Conservation (phyloP, 1,284 basidiomycete species). For the Boletus sp. region DNA sequence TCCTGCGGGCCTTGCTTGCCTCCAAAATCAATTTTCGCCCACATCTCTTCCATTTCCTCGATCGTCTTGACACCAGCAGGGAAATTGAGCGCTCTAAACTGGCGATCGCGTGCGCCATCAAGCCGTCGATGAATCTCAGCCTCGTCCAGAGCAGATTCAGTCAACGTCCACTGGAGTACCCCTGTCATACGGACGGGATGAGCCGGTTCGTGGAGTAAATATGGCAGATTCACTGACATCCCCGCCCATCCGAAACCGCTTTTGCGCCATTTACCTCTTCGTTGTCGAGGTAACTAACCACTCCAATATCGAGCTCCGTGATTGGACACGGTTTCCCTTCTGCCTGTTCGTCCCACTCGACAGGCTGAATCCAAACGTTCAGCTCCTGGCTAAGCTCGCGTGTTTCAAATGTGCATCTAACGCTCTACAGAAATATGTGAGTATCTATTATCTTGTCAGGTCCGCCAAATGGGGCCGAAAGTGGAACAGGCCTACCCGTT, state of each 20-base stretch:
- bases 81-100: constrained; percentile 47
- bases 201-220: background rate
- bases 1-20: constrained; percentile 24
- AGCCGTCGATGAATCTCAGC: constrained; percentile 42
- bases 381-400: constrained; percentile 47
- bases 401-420: constrained; percentile 65
- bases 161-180: constrained; percentile 56
- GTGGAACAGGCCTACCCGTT: constrained; percentile 50
- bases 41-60: constrained; percentile 50
- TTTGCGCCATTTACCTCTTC: constrained; percentile 37
- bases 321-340: constrained; percentile 42
- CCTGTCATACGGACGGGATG: constrained; percentile 43
- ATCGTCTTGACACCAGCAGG: constrained; percentile 50
- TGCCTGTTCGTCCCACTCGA: constrained; percentile 46
- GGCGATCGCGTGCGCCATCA: constrained; percentile 41
- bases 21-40: constrained; percentile 54
- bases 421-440: constrained; percentile 44
- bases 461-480: background rate
- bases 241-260: constrained; percentile 40
- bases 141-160: constrained; percentile 39
- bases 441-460: background rate
- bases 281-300: constrained; percentile 40
- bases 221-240: constrained; percentile 43
- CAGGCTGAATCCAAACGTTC: constrained; percentile 70
- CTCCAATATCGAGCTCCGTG: constrained; percentile 46